Evolutionary conservation across 2,329 filamentous ascomycete genomes (phyloP), one percentile per base, ranked within the genome.

Genomic region (Colletotrichum eleusines): DNA sequence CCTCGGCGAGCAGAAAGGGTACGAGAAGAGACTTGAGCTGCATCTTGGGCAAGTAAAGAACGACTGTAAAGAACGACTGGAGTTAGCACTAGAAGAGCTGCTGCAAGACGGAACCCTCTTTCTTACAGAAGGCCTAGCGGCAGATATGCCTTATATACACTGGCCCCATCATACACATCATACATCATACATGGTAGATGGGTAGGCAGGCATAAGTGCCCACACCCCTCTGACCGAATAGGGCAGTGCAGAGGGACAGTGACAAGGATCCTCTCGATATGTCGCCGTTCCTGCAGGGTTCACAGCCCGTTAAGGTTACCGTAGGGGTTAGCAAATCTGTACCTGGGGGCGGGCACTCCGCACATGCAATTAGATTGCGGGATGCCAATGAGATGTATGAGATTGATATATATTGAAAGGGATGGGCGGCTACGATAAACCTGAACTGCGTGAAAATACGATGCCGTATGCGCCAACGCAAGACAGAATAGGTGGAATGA

Each of bases 11-110:
- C 35, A 71, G 23, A 8, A 71, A 28, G 18, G 68, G 58, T 8
- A 51, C 20, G 28, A 71, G 8, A 18, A 71, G 58, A 20, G 68
- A 35, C 44, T 68, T 71, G 51, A 71, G 31, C 44, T 68, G 68
- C 68, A 71, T 71, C 18, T 31, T 68, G 54, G n/a, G 11, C 6
- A 5, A 28, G 20, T 42, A 42, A 50, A 3, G 35, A 40, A 61
- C 6, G 31, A 33, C 31, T 33, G n/a, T n/a, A n/a, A n/a, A n/a
- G 55, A 61, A 23, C 18, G 67, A 66, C 33, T 35, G 33, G 18
- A 2, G 40, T 44, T 26, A 16, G 23, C 48, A 62, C 18, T 28
- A 46, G 12, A 16, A 14, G 55, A 42, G n/a, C 26, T 26, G 2
- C 12, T 57, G 9, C 3, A 5, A n/a, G n/a, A n/a, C n/a, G n/a